These are phyloP conservation scores for Uronychia binucleata DNA, from an alignment of 73 alveolate species.

Conservation along the genomic window DNA sequence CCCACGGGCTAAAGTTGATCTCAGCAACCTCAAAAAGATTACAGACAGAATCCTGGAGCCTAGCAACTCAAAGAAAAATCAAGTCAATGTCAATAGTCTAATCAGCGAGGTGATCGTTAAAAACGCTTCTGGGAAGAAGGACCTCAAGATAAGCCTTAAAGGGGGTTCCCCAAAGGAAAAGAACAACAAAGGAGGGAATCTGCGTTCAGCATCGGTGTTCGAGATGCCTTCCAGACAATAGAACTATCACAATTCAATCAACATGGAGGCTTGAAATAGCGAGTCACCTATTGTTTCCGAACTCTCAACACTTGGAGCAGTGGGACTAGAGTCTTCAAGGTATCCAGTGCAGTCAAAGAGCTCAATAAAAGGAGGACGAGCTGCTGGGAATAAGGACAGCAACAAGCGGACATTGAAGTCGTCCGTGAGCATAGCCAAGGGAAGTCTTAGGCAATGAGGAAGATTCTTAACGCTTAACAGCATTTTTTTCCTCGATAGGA, in stretches of 20 bases:
- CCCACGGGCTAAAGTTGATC: background rate
- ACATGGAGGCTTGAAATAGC: background rate
- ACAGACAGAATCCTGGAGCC: background rate
- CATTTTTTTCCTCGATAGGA: background rate
- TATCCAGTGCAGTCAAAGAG: background rate
- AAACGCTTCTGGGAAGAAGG: background rate
- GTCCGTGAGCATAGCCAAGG: background rate
- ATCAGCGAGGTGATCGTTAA: background rate
- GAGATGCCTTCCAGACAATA: background rate
- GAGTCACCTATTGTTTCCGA: background rate
- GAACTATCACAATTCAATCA: background rate
- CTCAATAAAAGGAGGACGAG: background rate
- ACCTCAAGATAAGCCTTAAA: no score
- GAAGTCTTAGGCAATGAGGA: background rate
- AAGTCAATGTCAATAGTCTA: background rate
- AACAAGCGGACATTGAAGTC: background rate
- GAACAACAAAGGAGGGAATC: background rate
- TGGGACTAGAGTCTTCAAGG: background rate
- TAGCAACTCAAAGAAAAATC: background rate
- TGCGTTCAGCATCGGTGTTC: background rate
- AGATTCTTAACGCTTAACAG: background rate
- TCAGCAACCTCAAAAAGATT: background rate
- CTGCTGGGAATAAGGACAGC: background rate
- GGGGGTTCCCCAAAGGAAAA: background rate
- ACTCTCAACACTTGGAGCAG: background rate